Evolutionary conservation across 805 yeast genomes (phyloP), one percentile per base, ranked within the genome.

Genomic region (Wickerhamiella azyma): DNA sequence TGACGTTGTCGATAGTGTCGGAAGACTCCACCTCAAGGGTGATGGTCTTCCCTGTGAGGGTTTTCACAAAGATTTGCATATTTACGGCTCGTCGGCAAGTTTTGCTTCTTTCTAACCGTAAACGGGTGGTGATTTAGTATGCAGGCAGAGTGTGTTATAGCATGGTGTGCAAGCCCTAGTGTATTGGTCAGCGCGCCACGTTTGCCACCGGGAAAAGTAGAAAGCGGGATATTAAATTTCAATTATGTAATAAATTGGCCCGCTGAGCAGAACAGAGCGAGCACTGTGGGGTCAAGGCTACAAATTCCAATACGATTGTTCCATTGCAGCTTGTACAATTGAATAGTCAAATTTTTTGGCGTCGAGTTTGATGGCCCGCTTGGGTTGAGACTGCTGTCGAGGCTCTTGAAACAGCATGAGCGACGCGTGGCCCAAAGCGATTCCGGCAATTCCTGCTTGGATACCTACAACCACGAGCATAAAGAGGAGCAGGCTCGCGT

Each of bases 11-110:
- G 66, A 89, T 85, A 54, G 96, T 85, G 77, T 88, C 96, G 51
- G 95, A 85, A 54, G 96, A 85, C 75, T 88, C 96, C 58, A 86
- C 96, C 75, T 88, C 96, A 58, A 88, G 79, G 67, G 96, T 88
- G 75, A 92, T 89, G 67, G 97, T 67, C 85, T 89, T 89, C 76
- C 97, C 97, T 63, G 97, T 88, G 70, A 92, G 80, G 76, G 98
- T 89, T 77, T 89, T 92, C 74, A 92, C 97, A 76, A 92, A 92
- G 77, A 89, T 88, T 77, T 66, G 69, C 69, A 65, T 66, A 45
- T 48, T 56, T 50, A 53, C 57, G 60, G 59, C 55, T 59, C 58
- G 67, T 63, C 66, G 53, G 66, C 66, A 63, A 42, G 39, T 37
- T 13, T 33, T 54, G 56, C 57, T 54, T 55, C 56, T 48, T 55